Base-by-base conservation (phyloP, 129 eudicot genomes). In the Ambrosia artemisiifolia region DNA sequence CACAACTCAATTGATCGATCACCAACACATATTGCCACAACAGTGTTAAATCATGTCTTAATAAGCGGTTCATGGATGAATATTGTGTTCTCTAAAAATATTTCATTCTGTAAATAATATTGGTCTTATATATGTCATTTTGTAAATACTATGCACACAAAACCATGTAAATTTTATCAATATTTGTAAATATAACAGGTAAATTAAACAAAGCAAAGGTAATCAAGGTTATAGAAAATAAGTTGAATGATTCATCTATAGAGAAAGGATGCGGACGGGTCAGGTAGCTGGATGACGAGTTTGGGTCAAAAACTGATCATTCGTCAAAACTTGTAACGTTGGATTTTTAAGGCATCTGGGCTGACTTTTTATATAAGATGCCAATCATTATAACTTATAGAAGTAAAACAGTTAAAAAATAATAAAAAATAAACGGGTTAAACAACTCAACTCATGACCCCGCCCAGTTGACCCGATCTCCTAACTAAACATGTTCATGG, bases 161-260 rank as follows among this genome's bases (percentile, higher is more conserved):
- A 53, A 32, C 53, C 47, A 50, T 50, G 71, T 63, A 54, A 17
- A 28, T 70, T 49, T 43, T 64, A 44, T 53, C 50, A 40, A 11
- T 74, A 60, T 50, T 18, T 49, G 28, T 48, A 38, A 35, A 8
- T 28, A 53, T 16, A 12, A 85, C 82, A 59, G 89, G 87, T 86
- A 72, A 44, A 5, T 1, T 2, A 30, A 0, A 2, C 2, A 28
- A 5, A 12, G 10, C 7, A 12, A 3, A 35, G 6, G 38, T 35
- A 35, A 35, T 35, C 38, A 0, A 19, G 33, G 2, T 43, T 40
- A 17, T 42, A 7, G 24, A 50, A 50, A 16, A 50, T 50, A 50
- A n/a, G 10, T 50, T 50, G 24, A 50, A 50, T 1, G 20, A 47
- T 50, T 47, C 16, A 50, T 50, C 24, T 9, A 50, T 50, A n/a